A percentile compares a stretch with the other conserved stretches of the same genome.
Evolutionary conservation across 108 stramenopile genomes (phyloP).

Genomic region (Parmales sp.): DNA sequence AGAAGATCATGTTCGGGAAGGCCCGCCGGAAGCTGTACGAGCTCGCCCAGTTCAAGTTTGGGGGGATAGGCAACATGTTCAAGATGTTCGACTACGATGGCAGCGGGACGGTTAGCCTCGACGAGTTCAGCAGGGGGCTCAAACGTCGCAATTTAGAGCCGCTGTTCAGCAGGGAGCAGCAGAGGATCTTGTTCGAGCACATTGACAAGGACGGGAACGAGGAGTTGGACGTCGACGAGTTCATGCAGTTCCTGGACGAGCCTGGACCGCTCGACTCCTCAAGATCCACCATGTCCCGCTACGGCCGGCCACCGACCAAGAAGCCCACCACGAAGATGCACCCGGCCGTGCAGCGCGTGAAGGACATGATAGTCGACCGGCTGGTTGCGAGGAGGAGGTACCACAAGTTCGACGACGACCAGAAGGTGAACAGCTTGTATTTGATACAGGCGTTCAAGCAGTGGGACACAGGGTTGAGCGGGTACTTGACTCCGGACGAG

Average conservation of each 20-base stretch:
- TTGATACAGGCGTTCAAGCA: constrained; percentile 15
- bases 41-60: background rate
- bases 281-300: background rate
- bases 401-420: constrained; percentile 5
- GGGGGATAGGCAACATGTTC: constrained; percentile 6
- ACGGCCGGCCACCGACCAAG: background rate
- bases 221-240: constrained; percentile 10
- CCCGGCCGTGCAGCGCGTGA: background rate
- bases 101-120: constrained; percentile 1
- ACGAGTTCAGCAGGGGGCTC: constrained; percentile 13
- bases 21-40: background rate
- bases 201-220: constrained; percentile 15
- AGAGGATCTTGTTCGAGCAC: constrained; percentile 15
- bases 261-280: background rate
- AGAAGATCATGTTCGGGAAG: constrained; percentile 6
- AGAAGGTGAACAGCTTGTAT: background rate
- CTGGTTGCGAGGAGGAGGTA: background rate
- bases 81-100: constrained; percentile 7
- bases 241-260: background rate
- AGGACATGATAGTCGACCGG: constrained; percentile 8
- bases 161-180: constrained; percentile 11
- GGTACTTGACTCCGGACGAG: constrained; percentile 10
- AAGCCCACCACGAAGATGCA: constrained; percentile 7
- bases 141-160: constrained; percentile 9
- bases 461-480: constrained; percentile 5